Base-by-base conservation (phyloP, 306 rosid genomes). In the Vigna unguiculata region DNA sequence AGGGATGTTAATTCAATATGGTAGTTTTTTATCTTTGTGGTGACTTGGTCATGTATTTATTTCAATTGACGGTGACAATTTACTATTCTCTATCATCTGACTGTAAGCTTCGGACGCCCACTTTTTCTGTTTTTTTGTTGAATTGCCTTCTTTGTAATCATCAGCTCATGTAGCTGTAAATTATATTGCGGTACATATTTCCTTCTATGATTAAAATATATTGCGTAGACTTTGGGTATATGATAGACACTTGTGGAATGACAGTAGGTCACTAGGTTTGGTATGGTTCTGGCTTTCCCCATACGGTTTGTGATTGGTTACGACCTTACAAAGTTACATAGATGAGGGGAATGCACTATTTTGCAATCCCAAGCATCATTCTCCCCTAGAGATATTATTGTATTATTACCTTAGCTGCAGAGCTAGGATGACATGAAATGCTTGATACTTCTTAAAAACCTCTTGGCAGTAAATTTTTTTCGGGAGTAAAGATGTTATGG, bases 371-470 rank as follows among this genome's bases (percentile, higher is more conserved):
- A 11, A 49, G n/a, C 15, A 4, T n/a, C 66, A 24, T 76, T 76
- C 73, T 64, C 32, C 32, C 72, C 52, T 52, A 9, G 71, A 9
- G 57, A 57, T 38, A 57, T 69, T 68, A 36, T 59, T 78, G 55
- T 69, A 20, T 7, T 48, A 20, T 67, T 66, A 12, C 36, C 66
- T 67, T 43, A 70, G 55, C 24, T 62, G 46, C 71, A 34, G 54
- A 60, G 25, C 47, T 66, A 40, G 40, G 62, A 52, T 47, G 20
- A 8, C 24, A 11, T 74, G 36, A 64, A 74, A 68, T 75, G 43
- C 68, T 75, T 75, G 81, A 52, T 75, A 38, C 68, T 81, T 48
- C 20, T 75, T 15, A 25, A 69, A 77, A 68, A 48, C 72, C 59
- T 49, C 40, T 80, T 64, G 51, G 59, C 49, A 30, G 60, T 69